A percentile compares a stretch with the other conserved stretches of the same genome.
Conservation (phyloP, 2,329 filamentous ascomycete species). For the Albophoma yamanashiensis region DNA sequence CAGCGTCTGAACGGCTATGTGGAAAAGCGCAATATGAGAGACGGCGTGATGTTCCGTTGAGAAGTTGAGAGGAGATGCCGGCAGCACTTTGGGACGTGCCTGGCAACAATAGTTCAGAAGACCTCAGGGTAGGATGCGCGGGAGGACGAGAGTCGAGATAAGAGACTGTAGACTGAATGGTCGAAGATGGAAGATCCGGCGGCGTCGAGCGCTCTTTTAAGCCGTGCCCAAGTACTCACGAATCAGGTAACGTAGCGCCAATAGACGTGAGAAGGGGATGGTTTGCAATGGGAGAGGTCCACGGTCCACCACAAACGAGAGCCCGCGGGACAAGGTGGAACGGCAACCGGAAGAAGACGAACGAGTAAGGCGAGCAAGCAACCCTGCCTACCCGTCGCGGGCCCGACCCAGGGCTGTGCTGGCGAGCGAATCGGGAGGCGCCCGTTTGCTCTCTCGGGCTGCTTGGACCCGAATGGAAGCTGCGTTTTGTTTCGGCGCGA, state of each 20-base stretch:
- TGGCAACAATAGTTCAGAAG: not conserved
- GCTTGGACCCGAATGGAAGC: not conserved
- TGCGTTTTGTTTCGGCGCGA: not conserved
- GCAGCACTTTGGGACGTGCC: not conserved
- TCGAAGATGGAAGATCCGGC: conserved; percentile 7
- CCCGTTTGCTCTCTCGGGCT: not conserved
- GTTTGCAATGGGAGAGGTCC: not conserved
- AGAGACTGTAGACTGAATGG: not conserved
- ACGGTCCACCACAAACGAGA: not conserved
- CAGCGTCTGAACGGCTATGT: not conserved
- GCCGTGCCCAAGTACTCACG: not conserved
- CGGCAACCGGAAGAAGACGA: not conserved
- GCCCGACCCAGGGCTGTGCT: not conserved
- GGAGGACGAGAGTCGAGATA: not conserved
- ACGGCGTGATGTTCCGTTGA: not conserved
- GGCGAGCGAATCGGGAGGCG: conserved; percentile 2
- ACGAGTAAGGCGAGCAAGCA: conserved; percentile 1
- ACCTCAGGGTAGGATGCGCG: not conserved
- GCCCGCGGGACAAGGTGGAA: conserved; percentile 1
- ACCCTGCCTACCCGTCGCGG: not conserved
- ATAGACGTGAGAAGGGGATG: not conserved
- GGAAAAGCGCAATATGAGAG: not conserved
- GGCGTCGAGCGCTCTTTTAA: not conserved
- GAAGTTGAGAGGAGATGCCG: not conserved
- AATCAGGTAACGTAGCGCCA: not conserved